These are phyloP conservation scores for Microcyclospora pomicola DNA, from an alignment of 2,329 filamentous ascomycete genomes.

Conservation along the genomic window DNA sequence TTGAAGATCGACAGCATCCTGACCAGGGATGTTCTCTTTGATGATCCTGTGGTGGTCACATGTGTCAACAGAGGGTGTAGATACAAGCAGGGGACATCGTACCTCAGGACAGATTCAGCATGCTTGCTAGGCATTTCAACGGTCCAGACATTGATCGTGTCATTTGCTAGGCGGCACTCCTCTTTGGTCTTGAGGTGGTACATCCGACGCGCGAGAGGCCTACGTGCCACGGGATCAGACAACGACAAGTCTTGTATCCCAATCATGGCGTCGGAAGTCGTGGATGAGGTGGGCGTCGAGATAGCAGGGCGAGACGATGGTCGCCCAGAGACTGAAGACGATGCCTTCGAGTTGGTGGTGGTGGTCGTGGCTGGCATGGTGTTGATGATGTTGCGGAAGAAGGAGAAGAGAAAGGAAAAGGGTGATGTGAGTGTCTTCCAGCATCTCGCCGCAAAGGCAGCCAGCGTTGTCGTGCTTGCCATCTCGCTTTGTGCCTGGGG, in stretches of 20 bases:
- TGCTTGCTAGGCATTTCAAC: constrained; percentile 58
- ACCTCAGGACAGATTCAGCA: constrained; percentile 62
- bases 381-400: constrained; percentile 2
- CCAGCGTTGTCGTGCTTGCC: too few relatives aligned
- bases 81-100: constrained; percentile 19
- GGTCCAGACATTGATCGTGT: constrained; percentile 50
- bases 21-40: constrained; percentile 30
- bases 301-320: too few relatives aligned
- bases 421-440: constrained; percentile 1
- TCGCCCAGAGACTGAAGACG: too few relatives aligned
- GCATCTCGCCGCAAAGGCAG: too few relatives aligned
- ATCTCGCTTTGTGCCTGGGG: too few relatives aligned
- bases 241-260: too few relatives aligned
- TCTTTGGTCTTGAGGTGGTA: constrained; percentile 35
- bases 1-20: constrained; percentile 32
- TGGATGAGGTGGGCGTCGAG: too few relatives aligned
- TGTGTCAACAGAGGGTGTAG: constrained; percentile 13
- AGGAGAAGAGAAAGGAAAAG: constrained; percentile 4
- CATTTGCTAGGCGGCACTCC: constrained; percentile 34
- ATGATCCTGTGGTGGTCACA: constrained; percentile 25
- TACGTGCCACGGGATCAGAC: neutral
- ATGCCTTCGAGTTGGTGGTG: constrained; percentile 2
- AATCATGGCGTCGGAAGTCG: too few relatives aligned
- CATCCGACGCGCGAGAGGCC: constrained; percentile 16
- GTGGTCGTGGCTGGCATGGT: constrained; percentile 9